Conservation (phyloP, 2,329 filamentous ascomycete species). For the Fusarium sp. region DNA sequence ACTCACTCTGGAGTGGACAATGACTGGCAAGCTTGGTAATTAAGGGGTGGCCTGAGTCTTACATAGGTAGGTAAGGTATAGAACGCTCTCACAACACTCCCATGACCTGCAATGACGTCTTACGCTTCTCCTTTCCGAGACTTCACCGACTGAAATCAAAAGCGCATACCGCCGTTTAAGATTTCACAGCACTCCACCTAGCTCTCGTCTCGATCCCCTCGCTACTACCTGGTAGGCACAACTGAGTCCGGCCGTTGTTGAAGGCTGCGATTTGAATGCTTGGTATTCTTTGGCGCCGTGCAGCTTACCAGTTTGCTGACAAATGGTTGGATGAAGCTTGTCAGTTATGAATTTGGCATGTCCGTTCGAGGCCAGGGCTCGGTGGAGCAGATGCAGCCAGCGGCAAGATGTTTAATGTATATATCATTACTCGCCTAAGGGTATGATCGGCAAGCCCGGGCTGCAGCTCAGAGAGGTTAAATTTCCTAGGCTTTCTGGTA, state of each 20-base stretch:
- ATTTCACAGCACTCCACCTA: conserved; percentile 18
- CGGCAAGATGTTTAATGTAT: conserved; percentile 32
- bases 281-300: too few relatives aligned
- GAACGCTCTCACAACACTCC: conserved; percentile 5
- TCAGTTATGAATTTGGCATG: conserved; percentile 40
- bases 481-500: too few relatives aligned
- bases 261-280: background rate
- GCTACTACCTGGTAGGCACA: background rate
- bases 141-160: conserved; percentile 44
- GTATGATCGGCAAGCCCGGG: too few relatives aligned
- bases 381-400: conserved; percentile 42
- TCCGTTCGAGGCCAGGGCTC: conserved; percentile 31
- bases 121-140: conserved; percentile 41
- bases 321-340: conserved; percentile 39
- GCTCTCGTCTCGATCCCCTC: conserved; percentile 5
- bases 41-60: conserved; percentile 33
- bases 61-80: too few relatives aligned
- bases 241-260: conserved; percentile 1
- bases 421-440: conserved; percentile 36
- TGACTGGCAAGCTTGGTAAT: conserved; percentile 10
- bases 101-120: conserved; percentile 35
- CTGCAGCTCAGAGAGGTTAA: too few relatives aligned
- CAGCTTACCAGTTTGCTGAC: conserved; percentile 24
- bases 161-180: conserved; percentile 30
- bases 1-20: background rate